Conservation (phyloP, 106 monocot species). For the Triglochin maritima region DNA sequence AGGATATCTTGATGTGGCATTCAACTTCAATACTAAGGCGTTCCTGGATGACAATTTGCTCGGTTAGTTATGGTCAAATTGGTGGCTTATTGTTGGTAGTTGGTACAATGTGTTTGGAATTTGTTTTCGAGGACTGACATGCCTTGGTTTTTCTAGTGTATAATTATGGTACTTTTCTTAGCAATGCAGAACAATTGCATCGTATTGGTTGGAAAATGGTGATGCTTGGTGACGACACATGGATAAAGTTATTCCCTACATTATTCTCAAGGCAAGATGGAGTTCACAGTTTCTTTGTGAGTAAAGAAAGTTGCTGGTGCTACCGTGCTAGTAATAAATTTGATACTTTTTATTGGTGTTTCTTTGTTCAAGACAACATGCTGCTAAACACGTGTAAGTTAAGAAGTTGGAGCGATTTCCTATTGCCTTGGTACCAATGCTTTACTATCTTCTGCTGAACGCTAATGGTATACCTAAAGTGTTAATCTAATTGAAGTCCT, state of each 20-base stretch:
- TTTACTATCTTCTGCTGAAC: too few species aligned
- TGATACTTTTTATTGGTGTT: neutral
- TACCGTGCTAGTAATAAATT: neutral
- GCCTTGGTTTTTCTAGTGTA: too few species aligned
- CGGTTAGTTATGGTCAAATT: conserved; percentile 35
- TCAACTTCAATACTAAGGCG: conserved; percentile 92
- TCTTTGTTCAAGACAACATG: neutral
- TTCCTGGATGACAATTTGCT: conserved; percentile 88
- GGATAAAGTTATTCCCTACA: conserved; percentile 89
- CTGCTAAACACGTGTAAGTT: neutral
- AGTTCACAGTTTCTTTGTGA: conserved; percentile 96
- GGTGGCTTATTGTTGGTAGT: neutral
- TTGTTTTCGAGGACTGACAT: neutral
- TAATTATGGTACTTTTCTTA: neutral
- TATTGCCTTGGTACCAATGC: too few species aligned
- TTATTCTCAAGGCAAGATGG: conserved; percentile 93
- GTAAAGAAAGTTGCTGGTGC: conserved; percentile 14
- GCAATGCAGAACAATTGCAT: conserved; percentile 68
- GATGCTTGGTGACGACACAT: conserved; percentile 96
- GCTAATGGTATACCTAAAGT: too few species aligned
- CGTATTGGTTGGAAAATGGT: conserved; percentile 77
- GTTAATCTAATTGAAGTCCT: too few species aligned
- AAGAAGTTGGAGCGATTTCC: too few species aligned
- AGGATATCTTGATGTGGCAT: conserved; percentile 84
- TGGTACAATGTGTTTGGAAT: neutral